phyloP scores from a whole-genome alignment of 2,329 filamentous ascomycete genomes.

The Pseudogymnoascus sp. region DNA sequence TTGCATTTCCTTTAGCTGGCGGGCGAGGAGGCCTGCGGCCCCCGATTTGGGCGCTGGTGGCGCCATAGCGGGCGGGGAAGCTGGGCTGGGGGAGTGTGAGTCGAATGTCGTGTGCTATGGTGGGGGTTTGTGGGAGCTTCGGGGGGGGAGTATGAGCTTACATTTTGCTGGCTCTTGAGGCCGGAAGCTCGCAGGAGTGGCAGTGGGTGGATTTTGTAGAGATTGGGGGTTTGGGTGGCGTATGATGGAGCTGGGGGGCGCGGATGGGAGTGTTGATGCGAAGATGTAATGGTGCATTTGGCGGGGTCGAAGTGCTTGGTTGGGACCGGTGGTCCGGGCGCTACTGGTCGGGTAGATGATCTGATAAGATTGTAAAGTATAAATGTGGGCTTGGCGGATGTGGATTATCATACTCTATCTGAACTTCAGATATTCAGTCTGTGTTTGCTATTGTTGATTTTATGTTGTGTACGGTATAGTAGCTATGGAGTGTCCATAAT shows the following conservation, averaged over 20 bases:
- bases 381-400: neutral
- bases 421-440: neutral
- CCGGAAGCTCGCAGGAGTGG: neutral
- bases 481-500: neutral
- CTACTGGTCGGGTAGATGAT: neutral
- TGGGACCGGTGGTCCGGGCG: neutral
- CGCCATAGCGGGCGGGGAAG: neutral
- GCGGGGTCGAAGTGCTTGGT: neutral
- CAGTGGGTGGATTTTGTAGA: neutral
- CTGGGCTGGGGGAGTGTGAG: neutral
- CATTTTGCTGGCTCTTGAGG: neutral
- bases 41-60: constrained; percentile 15
- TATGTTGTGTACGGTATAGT: neutral
- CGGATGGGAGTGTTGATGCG: neutral
- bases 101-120: neutral
- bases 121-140: neutral
- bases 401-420: neutral
- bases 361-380: constrained; percentile 3
- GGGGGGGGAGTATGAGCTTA: neutral
- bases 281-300: constrained; percentile 6
- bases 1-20: constrained; percentile 93
- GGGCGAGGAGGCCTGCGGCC: constrained; percentile 64
- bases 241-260: neutral
- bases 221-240: neutral
- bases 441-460: neutral